phyloP scores from a whole-genome alignment of 331 rosid species.

The Cydonia oblonga region DNA sequence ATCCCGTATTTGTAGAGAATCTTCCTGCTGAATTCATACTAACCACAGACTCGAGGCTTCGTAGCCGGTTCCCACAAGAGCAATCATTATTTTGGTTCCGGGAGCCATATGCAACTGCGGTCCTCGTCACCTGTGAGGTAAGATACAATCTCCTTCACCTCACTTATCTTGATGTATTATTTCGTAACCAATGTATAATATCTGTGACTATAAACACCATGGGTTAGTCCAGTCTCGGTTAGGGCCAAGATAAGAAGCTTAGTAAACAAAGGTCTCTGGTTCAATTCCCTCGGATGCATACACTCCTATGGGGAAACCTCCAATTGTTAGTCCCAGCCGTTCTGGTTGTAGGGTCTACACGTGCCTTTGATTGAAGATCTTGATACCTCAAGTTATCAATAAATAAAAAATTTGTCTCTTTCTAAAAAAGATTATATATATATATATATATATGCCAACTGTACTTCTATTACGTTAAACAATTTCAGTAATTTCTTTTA shows the following conservation, averaged over 20 bases:
- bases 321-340: neutral
- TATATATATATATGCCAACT: neutral
- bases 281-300: neutral
- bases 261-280: neutral
- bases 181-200: neutral
- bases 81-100: constrained; percentile 86
- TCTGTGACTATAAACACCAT: neutral
- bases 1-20: constrained; percentile 51
- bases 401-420: neutral
- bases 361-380: neutral
- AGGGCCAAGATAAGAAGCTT: neutral
- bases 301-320: neutral
- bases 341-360: neutral
- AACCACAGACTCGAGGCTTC: constrained; percentile 89
- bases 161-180: neutral
- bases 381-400: neutral
- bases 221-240: neutral
- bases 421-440: too few species aligned
- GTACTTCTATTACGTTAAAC: neutral
- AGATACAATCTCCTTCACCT: constrained; percentile 3
- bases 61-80: constrained; percentile 91
- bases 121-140: constrained; percentile 96
- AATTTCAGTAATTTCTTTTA: too few species aligned
- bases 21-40: constrained; percentile 83
- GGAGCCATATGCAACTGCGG: constrained; percentile 81